Percentiles rank a stretch among this genome's conserved stretches.
phyloP scores from a whole-genome alignment of 2,329 filamentous ascomycete species.

The Diaporthe humulicola region DNA sequence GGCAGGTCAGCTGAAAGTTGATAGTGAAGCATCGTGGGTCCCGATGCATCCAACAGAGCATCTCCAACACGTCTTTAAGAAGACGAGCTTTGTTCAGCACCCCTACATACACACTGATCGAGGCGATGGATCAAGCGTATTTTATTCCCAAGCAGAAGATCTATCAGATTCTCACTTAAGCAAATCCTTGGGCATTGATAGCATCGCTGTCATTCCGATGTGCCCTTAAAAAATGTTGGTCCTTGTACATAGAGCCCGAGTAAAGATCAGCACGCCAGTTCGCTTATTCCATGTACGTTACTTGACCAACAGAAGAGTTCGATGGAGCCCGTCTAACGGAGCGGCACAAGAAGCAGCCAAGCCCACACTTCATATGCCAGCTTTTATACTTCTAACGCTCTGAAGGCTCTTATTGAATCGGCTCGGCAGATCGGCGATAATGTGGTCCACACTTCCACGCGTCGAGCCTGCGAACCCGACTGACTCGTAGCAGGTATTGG shows the following conservation, averaged over 20 bases:
- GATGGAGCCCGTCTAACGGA: too few relatives aligned
- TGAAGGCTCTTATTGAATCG: background rate
- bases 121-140: background rate
- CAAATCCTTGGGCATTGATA: background rate
- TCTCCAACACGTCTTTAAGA: background rate
- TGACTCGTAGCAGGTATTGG: background rate
- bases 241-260: background rate
- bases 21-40: background rate
- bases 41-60: too few relatives aligned
- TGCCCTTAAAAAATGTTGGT: background rate
- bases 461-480: background rate
- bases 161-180: too few relatives aligned
- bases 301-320: background rate
- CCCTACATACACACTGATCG: background rate
- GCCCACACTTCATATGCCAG: background rate
- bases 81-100: background rate
- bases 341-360: background rate
- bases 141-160: background rate
- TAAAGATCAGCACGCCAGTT: background rate
- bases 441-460: background rate
- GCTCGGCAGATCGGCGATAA: slow-evolving; percentile 11
- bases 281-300: fast-evolving
- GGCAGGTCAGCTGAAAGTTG: background rate
- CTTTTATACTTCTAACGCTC: background rate
- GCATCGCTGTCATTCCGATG: background rate